Evolutionary conservation across 805 yeast genomes (phyloP).

Genomic region (Candida sonorensis): DNA sequence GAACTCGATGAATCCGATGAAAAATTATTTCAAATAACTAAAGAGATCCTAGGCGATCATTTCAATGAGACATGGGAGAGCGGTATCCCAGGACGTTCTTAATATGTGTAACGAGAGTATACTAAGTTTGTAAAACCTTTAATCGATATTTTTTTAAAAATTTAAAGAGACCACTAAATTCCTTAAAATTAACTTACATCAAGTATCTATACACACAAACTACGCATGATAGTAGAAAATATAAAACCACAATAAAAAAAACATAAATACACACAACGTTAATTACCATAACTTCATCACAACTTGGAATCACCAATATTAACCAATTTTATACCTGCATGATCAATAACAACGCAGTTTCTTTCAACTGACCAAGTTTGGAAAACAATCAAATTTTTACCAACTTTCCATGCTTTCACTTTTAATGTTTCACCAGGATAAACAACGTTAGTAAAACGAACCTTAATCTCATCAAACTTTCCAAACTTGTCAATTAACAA

Average conservation of each 20-base stretch:
- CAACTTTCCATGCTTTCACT: conserved; percentile 79
- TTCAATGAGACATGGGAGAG: conserved; percentile 61
- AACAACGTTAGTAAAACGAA: conserved; percentile 83
- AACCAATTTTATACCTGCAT: conserved; percentile 71
- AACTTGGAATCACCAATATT: conserved; percentile 17
- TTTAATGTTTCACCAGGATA: conserved; percentile 90
- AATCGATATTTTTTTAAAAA: no score
- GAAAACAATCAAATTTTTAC: conserved; percentile 59
- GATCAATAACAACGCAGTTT: conserved; percentile 69
- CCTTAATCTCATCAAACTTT: conserved; percentile 75
- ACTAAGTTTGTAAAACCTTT: no score
- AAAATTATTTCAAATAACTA: conserved; percentile 35
- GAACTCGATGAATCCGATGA: conserved; percentile 36
- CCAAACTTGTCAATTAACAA: conserved; percentile 76
- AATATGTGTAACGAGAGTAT: no score
- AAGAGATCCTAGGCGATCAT: conserved; percentile 41
- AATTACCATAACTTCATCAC: no score
- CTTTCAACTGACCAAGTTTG: conserved; percentile 79
- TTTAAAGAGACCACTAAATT: no score
- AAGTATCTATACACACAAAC: background rate
- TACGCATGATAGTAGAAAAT: background rate
- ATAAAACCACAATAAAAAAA: no score
- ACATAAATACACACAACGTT: no score
- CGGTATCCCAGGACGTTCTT: conserved; percentile 17
- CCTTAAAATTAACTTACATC: no score